Evolutionary conservation across 2,329 filamentous ascomycete species (phyloP).

Genomic region (Intubia oerlemansii): DNA sequence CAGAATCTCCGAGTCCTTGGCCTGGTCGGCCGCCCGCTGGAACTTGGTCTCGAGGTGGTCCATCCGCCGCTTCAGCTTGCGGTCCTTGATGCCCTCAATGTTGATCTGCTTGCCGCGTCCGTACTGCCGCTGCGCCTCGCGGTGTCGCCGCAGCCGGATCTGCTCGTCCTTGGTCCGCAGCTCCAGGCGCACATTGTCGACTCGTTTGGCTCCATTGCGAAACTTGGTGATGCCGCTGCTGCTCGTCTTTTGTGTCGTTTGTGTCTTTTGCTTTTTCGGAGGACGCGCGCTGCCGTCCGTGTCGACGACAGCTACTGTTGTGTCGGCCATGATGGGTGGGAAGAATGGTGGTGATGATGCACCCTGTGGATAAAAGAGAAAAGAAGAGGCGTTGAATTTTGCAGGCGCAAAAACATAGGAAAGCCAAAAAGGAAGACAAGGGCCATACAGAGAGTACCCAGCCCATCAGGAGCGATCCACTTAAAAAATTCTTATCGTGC

Average conservation of each 20-base stretch:
- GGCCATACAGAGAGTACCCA: no score
- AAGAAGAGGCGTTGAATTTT: not conserved
- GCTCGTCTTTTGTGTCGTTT: constrained; percentile 1
- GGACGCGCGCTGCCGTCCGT: not conserved
- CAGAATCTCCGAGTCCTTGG: constrained; percentile 89
- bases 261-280: not conserved
- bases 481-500: constrained; percentile 4
- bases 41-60: constrained; percentile 64
- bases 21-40: constrained; percentile 57
- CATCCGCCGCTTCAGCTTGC: constrained; percentile 69
- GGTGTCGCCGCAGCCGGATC: constrained; percentile 27
- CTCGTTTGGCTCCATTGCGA: constrained; percentile 28
- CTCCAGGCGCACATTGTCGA: constrained; percentile 27
- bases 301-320: not conserved
- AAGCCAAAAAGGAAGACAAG: no score
- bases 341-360: not conserved
- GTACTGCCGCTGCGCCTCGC: constrained; percentile 53
- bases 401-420: constrained; percentile 1
- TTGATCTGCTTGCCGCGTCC: constrained; percentile 55
- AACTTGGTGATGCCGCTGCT: not conserved
- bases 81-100: constrained; percentile 58
- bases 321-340: constrained; percentile 4
- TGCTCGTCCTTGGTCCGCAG: constrained; percentile 29
- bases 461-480: no score
- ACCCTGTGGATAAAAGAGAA: not conserved